Base-by-base conservation (phyloP, 352 stramenopile genomes). In the Hyaloperonospora arabidopsidis region DNA sequence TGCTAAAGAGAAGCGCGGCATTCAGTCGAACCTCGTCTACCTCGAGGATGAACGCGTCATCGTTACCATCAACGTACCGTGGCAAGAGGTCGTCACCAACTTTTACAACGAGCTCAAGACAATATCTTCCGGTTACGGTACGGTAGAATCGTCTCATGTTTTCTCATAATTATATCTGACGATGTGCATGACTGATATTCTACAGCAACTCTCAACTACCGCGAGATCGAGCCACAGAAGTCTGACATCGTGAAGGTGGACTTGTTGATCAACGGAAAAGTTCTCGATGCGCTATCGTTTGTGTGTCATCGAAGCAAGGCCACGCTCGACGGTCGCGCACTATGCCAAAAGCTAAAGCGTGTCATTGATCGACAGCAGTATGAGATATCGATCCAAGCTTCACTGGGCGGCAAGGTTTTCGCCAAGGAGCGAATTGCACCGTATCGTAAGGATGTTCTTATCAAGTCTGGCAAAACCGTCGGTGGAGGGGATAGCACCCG, bases 61-160 rank as follows among this genome's bases (percentile, higher is more conserved):
- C 45, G 86, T 99, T 34, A 93, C 87, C 18, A 96, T 97, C 46
- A 61, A 84, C 44, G 85, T 99, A 35, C 97, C 97, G 29, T 99
- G 95, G 96, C 92, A 97, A 47, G 96, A 99, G 76, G 95, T 99
- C 12, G 97, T 99, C 46, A 98, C 84, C 21, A 97, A 99, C 70
- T 99, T 99, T 52, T 99, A 99, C 72, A 97, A 99, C 68, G 84
- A 97, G 49, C 72, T 99, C 41, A 99, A 98, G 76, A 97, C 85
- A 25, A 80, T 96, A 5, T 97, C 93, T 7, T 93, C 86, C 2
- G 96, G 97, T 22, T 98, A 98, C 61, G 97, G 96, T 70, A 82
- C 59, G 63, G 5, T 28, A 18, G 12, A 0, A 15, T 36, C 36
- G 23, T 1, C 21, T 35, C 1, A 4, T 19, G 32, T 34, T 13